Percentiles rank a stretch among this genome's conserved stretches.
Evolutionary conservation across 352 stramenopile species (phyloP).

Genomic region (Pythium dissimile): DNA sequence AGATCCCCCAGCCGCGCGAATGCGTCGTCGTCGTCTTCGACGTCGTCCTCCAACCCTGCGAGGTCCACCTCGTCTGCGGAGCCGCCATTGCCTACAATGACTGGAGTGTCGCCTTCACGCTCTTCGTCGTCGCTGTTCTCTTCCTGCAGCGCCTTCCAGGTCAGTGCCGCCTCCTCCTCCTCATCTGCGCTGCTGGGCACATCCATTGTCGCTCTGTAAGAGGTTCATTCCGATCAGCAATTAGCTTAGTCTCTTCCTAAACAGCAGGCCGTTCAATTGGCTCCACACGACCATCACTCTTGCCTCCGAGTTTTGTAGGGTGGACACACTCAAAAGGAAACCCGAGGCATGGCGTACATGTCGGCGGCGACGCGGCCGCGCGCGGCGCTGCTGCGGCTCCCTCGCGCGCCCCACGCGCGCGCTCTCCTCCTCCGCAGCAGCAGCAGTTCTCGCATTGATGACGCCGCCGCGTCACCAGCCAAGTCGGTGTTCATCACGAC

Average conservation of each 20-base stretch:
- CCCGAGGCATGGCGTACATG: background rate
- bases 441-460: background rate
- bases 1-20: constrained; percentile 44
- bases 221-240: too few species aligned
- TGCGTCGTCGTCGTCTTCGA: constrained; percentile 25
- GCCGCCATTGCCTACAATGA: background rate
- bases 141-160: constrained; percentile 42
- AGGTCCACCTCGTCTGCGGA: too few species aligned
- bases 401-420: background rate
- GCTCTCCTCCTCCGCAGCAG: background rate
- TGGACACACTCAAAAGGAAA: too few species aligned
- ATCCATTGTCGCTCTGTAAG: too few species aligned
- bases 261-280: background rate
- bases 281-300: background rate
- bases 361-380: background rate
- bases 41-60: background rate
- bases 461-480: background rate
- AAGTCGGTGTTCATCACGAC: constrained; percentile 88
- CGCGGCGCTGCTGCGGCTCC: background rate
- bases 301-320: background rate
- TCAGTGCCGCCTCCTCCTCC: constrained; percentile 40
- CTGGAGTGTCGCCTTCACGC: too few species aligned
- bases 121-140: constrained; percentile 2
- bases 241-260: too few species aligned
- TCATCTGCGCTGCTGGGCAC: too few species aligned